phyloP scores from a whole-genome alignment of 139 green algal species.

The Closterium sp. region DNA sequence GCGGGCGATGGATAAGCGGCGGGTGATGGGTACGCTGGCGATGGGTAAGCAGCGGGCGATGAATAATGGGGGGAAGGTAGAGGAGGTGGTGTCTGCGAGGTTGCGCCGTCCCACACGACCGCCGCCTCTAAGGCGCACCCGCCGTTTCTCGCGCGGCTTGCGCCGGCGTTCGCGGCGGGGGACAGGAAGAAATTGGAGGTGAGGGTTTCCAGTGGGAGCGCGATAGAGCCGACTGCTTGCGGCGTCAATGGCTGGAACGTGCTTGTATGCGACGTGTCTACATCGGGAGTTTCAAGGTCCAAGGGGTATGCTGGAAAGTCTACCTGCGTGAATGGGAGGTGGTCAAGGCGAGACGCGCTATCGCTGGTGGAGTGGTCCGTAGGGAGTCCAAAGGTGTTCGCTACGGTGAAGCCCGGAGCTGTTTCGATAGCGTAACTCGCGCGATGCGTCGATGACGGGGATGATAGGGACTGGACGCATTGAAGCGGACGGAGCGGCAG shows the following conservation, averaged over 20 bases:
- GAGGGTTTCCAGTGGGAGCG: neutral
- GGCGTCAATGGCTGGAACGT: neutral
- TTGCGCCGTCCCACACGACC: neutral
- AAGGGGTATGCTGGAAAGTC: neutral
- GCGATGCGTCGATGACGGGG: neutral
- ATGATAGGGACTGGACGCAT: neutral
- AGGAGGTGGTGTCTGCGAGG: neutral
- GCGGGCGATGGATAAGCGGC: neutral
- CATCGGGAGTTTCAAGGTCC: neutral
- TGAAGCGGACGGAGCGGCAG: neutral
- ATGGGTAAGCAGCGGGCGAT: neutral
- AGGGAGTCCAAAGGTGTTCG: neutral
- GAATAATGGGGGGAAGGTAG: neutral
- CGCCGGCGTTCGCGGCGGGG: neutral
- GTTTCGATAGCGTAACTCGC: neutral
- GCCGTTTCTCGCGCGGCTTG: neutral
- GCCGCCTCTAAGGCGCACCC: neutral
- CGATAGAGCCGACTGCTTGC: neutral
- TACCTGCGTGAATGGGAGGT: neutral
- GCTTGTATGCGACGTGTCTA: neutral
- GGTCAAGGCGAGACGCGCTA: neutral
- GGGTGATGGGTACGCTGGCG: neutral
- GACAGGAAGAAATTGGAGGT: neutral
- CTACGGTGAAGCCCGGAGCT: neutral
- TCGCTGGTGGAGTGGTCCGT: neutral